phyloP scores from a whole-genome alignment of 164 flowering plant genomes.

The Dillenia turbinata region DNA sequence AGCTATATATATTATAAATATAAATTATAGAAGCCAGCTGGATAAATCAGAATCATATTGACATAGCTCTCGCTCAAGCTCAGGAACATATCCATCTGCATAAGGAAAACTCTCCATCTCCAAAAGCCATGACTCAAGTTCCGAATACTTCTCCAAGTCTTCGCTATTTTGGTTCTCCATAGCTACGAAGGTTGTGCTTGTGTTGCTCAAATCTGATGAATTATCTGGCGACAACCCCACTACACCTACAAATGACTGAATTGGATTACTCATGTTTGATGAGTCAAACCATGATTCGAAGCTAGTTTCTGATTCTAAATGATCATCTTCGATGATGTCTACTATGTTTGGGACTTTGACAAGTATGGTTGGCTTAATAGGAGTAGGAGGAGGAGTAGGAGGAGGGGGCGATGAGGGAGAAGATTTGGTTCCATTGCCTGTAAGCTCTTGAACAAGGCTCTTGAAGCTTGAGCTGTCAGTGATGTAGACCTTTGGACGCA shows the following conservation, averaged over 20 bases:
- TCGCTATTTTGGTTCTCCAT: slow-evolving; percentile 3
- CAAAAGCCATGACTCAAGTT: slow-evolving; percentile 24
- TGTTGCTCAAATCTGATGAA: slow-evolving; percentile 9
- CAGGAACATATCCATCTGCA: slow-evolving; percentile 12
- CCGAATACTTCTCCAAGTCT: slow-evolving; percentile 8
- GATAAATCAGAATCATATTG: slow-evolving; percentile 29
- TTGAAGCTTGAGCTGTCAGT: slow-evolving; percentile 54
- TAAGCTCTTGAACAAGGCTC: slow-evolving; percentile 60
- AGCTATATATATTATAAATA: too few species aligned
- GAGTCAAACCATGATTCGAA: slow-evolving; percentile 10
- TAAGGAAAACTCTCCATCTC: slow-evolving; percentile 19
- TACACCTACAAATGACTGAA: slow-evolving; percentile 2
- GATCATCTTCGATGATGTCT: slow-evolving; percentile 2
- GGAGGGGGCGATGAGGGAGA: slow-evolving; percentile 4
- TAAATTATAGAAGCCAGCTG: too few species aligned
- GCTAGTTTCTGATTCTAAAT: slow-evolving; percentile 11
- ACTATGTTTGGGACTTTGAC: slow-evolving; percentile 12
- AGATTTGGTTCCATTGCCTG: slow-evolving; percentile 36
- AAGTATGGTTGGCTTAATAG: slow-evolving; percentile 1
- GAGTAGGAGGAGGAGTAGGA: not conserved
- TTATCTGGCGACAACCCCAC: not conserved
- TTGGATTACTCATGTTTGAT: slow-evolving; percentile 3
- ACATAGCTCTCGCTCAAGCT: slow-evolving; percentile 19
- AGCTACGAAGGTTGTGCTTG: slow-evolving; percentile 2
- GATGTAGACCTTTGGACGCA: slow-evolving; percentile 58